Conservation (phyloP, 306 rosid species). For the Ormosia emarginata region DNA sequence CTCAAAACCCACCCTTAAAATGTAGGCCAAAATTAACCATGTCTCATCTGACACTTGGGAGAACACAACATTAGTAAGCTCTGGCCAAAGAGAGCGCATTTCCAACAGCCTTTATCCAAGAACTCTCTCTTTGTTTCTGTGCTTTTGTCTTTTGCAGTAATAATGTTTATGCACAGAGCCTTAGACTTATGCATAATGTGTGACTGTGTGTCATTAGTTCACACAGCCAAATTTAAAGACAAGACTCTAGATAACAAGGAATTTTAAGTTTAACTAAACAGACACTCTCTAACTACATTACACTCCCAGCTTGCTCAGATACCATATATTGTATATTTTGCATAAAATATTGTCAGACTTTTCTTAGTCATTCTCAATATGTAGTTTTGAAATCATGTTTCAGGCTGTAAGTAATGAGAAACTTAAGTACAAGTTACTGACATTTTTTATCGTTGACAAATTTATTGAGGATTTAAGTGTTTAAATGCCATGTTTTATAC, state of each 20-base stretch:
- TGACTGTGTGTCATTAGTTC: neutral
- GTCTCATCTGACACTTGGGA: neutral
- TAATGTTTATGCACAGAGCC: neutral
- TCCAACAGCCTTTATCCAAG: neutral
- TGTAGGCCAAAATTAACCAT: neutral
- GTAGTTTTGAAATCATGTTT: neutral
- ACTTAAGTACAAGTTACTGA: neutral
- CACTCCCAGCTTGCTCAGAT: neutral
- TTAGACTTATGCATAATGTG: neutral
- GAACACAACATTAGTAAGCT: neutral
- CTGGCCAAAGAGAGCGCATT: neutral
- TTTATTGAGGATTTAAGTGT: neutral
- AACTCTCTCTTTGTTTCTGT: neutral
- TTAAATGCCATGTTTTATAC: neutral
- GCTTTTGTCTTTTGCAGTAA: neutral
- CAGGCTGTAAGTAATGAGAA: neutral
- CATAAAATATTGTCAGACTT: neutral
- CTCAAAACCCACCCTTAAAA: neutral
- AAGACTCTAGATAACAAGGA: neutral
- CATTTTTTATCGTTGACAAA: neutral
- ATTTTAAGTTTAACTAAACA: neutral
- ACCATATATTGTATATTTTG: neutral
- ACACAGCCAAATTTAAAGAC: neutral
- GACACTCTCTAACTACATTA: neutral
- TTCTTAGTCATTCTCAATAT: neutral